Evolutionary conservation across 352 stramenopile species (phyloP).

Genomic region (Pythium brassicae): DNA sequence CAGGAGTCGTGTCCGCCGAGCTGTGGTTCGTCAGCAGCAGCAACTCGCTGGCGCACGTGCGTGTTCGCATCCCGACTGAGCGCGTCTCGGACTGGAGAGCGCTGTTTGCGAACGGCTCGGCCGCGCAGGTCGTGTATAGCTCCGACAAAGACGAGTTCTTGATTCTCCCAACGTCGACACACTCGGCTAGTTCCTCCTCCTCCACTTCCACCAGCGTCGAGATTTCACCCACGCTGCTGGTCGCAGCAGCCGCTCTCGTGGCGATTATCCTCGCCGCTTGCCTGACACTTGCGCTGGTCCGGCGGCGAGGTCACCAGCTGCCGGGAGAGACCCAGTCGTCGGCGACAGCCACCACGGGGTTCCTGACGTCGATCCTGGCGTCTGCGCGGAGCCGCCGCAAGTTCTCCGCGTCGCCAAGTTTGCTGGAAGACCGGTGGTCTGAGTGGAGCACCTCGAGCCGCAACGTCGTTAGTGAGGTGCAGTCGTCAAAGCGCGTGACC

Average conservation of each 20-base stretch:
- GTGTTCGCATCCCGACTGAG: slow-evolving; percentile 33
- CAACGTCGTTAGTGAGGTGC: background rate
- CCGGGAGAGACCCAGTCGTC: background rate
- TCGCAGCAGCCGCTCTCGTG: background rate
- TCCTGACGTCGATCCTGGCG: slow-evolving; percentile 7
- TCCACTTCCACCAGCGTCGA: background rate
- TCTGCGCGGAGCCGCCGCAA: background rate
- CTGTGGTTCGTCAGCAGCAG: slow-evolving; percentile 1
- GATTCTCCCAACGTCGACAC: background rate
- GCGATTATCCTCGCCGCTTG: background rate
- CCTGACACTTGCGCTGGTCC: background rate
- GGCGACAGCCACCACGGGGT: background rate
- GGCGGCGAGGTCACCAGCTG: background rate
- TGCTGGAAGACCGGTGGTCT: slow-evolving; percentile 5
- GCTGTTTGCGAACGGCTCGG: slow-evolving; percentile 34
- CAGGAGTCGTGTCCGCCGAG: background rate
- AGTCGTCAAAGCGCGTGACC: background rate
- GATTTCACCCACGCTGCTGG: background rate
- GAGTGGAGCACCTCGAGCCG: slow-evolving; percentile 9
- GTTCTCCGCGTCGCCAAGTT: background rate
- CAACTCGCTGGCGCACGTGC: slow-evolving; percentile 22
- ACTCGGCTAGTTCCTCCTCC: background rate
- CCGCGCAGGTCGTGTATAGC: slow-evolving; percentile 36
- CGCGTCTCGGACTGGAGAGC: slow-evolving; percentile 28
- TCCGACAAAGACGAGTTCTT: slow-evolving; percentile 19